Evolutionary conservation across 768 basidiomycete species (phyloP).

Genomic region (Mrakia blollopis): DNA sequence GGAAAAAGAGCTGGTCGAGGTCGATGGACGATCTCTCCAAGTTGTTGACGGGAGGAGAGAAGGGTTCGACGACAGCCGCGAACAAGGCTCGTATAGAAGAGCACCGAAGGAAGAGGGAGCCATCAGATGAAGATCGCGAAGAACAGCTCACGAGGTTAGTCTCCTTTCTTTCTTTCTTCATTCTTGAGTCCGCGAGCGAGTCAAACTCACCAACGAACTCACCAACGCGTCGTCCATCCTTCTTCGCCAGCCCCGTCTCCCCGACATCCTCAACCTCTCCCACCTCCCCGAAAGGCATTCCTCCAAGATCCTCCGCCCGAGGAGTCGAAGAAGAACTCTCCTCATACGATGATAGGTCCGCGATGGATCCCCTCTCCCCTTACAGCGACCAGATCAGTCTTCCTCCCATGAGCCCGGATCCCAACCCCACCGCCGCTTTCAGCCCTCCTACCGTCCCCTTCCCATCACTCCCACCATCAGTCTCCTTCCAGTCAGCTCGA

Average conservation of each 20-base stretch:
- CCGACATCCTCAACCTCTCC: background rate
- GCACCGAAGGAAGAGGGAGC: background rate
- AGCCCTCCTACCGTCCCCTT: background rate
- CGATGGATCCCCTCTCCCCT: background rate
- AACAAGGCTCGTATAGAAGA: constrained; percentile 8
- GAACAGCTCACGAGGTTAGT: background rate
- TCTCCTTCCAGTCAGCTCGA: background rate
- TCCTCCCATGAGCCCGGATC: background rate
- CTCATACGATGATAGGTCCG: background rate
- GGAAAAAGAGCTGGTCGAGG: constrained; percentile 21
- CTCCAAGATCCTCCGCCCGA: background rate
- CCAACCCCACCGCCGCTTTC: background rate
- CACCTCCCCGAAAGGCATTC: background rate
- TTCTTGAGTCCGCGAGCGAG: background rate
- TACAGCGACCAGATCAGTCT: constrained; percentile 6
- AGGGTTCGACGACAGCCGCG: background rate
- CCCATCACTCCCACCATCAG: background rate
- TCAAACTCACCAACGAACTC: background rate
- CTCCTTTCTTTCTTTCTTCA: no score
- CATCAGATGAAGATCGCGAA: background rate
- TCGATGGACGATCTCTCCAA: constrained; percentile 15
- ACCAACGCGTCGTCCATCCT: background rate
- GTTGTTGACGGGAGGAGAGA: background rate
- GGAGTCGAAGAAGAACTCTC: background rate
- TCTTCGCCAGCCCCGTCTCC: background rate